These are phyloP conservation scores for Lenwebbia sp. DNA, from an alignment of 345 rosid genomes.

Conservation along the genomic window DNA sequence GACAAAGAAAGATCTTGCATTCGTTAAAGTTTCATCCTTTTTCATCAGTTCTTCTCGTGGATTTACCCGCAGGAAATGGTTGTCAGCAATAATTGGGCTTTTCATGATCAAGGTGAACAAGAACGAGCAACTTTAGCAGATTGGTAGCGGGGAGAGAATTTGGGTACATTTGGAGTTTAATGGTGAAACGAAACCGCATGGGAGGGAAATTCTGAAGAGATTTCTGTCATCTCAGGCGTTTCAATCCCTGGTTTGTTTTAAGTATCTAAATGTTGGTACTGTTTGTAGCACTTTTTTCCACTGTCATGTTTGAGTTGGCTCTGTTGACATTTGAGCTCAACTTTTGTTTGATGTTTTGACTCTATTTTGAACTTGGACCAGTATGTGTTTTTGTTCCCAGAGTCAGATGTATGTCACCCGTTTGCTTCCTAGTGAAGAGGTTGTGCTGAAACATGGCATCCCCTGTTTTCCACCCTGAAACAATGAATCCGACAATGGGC, in stretches of 20 bases:
- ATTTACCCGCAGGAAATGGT: not conserved
- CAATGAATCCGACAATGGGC: not conserved
- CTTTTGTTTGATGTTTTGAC: not conserved
- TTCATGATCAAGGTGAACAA: not conserved
- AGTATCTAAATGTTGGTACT: constrained; percentile 6
- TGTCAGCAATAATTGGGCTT: not conserved
- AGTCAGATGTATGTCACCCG: not conserved
- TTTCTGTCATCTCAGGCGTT: constrained; percentile 23
- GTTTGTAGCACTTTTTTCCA: not conserved
- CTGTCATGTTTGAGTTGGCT: not conserved
- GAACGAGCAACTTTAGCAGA: constrained; percentile 4
- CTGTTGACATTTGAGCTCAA: not conserved
- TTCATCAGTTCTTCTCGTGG: not conserved
- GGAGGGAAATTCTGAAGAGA: constrained; percentile 27
- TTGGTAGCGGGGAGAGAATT: constrained; percentile 7
- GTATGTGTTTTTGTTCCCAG: not conserved
- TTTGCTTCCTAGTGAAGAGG: not conserved
- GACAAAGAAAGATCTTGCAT: not conserved
- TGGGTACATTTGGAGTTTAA: constrained; percentile 20
- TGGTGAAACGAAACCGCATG: constrained; percentile 21
- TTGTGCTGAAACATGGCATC: not conserved
- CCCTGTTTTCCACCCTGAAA: not conserved
- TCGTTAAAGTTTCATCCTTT: not conserved
- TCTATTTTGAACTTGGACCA: not conserved
- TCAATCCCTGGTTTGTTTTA: constrained; percentile 27